Evolutionary conservation across 2,329 filamentous ascomycete genomes (phyloP).

Genomic region (Colletotrichum sp.): DNA sequence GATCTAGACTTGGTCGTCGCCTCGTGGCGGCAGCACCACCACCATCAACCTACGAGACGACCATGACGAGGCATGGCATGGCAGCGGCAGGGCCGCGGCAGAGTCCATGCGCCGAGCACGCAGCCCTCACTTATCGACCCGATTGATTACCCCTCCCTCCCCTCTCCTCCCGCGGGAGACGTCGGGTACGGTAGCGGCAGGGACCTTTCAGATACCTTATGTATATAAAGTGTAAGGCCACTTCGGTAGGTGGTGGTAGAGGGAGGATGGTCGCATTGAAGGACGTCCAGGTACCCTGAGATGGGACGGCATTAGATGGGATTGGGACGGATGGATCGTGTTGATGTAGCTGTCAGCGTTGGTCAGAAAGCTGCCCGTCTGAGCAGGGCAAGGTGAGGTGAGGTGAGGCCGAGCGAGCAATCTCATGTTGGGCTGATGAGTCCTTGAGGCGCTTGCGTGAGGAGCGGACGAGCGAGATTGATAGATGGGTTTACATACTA

Average conservation of each 20-base stretch:
- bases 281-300: neutral
- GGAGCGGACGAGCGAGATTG: neutral
- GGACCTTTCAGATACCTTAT: neutral
- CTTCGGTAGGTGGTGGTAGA: neutral
- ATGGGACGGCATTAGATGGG: neutral
- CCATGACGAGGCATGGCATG: neutral
- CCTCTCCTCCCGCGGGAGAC: neutral
- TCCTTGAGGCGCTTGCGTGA: neutral
- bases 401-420: neutral
- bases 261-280: neutral
- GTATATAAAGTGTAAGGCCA: neutral
- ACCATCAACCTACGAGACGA: neutral
- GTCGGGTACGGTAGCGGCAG: neutral
- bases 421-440: neutral
- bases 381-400: neutral
- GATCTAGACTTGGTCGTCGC: neutral
- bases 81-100: neutral
- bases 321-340: neutral
- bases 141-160: neutral
- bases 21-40: constrained; percentile 1
- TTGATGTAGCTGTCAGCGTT: neutral
- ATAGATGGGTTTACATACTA: neutral
- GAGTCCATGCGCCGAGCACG: neutral
- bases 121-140: neutral
- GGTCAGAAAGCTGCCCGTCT: neutral